Conservation (phyloP, 441 rosid genomes). For the Pelargonium australe region DNA sequence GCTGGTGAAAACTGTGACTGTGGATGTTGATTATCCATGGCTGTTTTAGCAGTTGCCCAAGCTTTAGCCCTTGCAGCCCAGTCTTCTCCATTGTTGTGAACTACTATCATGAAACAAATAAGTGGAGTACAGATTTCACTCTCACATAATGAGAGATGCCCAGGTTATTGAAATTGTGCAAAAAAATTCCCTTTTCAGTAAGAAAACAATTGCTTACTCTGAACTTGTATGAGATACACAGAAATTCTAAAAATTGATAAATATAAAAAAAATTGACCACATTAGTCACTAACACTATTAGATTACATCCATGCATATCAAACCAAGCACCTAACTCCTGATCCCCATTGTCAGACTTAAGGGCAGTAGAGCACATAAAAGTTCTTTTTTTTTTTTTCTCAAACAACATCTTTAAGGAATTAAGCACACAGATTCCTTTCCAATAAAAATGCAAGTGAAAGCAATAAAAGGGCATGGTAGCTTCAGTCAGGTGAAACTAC, state of each 20-base stretch:
- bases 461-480: not conserved
- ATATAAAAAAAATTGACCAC: too few relatives aligned
- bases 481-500: too few relatives aligned
- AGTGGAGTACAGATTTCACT: not conserved
- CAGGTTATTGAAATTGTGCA: not conserved
- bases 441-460: not conserved
- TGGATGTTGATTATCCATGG: constrained; percentile 47
- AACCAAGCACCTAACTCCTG: not conserved
- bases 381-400: too few relatives aligned
- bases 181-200: too few relatives aligned
- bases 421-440: not conserved
- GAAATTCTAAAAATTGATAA: too few relatives aligned
- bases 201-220: too few relatives aligned
- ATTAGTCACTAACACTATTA: too few relatives aligned
- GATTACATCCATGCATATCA: too few relatives aligned
- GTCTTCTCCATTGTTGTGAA: constrained; percentile 55
- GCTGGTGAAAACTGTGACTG: constrained; percentile 42
- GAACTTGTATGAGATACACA: not conserved
- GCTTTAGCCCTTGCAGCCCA: constrained; percentile 97
- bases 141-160: not conserved
- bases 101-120: constrained; percentile 27
- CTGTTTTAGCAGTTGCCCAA: constrained; percentile 68
- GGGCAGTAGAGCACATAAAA: too few relatives aligned
- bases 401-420: not conserved
- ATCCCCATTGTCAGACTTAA: not conserved